These are phyloP conservation scores for Pleurotus salmoneostramineus DNA, from an alignment of 768 basidiomycete genomes.

Conservation along the genomic window DNA sequence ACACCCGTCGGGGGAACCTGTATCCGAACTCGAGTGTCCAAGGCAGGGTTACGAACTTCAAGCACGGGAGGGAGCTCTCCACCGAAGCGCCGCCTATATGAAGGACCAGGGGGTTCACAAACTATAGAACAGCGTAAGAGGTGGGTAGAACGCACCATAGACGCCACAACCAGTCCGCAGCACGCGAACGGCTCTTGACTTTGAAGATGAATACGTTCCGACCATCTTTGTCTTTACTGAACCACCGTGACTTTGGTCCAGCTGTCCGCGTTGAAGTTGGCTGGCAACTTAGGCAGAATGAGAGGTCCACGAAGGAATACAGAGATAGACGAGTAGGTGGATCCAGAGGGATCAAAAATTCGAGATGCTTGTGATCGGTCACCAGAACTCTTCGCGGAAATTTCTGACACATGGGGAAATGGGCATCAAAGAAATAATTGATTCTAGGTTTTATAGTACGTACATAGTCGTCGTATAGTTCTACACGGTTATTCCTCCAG, in stretches of 20 bases:
- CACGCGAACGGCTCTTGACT: constrained; percentile 68
- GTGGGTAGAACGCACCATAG: constrained; percentile 52
- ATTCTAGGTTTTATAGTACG: constrained; percentile 16
- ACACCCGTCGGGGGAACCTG: constrained; percentile 46
- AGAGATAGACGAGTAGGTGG: constrained; percentile 69
- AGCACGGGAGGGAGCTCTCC: constrained; percentile 66
- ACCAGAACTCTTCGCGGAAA: constrained; percentile 68
- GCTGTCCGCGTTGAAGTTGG: constrained; percentile 39
- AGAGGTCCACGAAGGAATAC: constrained; percentile 83
- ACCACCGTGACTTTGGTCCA: constrained; percentile 37
- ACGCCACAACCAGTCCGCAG: constrained; percentile 88
- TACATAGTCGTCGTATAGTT: constrained; percentile 86
- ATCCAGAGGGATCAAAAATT: constrained; percentile 73
- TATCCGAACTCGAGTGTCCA: constrained; percentile 67
- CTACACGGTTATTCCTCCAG: constrained; percentile 74
- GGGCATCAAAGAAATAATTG: constrained; percentile 8
- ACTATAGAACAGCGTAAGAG: neutral
- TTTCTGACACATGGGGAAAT: constrained; percentile 29
- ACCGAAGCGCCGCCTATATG: constrained; percentile 63
- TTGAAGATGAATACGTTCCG: constrained; percentile 90
- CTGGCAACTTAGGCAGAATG: constrained; percentile 72
- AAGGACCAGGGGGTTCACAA: neutral
- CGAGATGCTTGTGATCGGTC: constrained; percentile 70
- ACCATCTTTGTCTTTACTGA: constrained; percentile 54
- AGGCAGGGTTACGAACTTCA: constrained; percentile 65